Percentiles rank a stretch among this genome's conserved stretches.
Evolutionary conservation across 495 filamentous ascomycete genomes (phyloP).

Genomic region (Cetradonia linearis): DNA sequence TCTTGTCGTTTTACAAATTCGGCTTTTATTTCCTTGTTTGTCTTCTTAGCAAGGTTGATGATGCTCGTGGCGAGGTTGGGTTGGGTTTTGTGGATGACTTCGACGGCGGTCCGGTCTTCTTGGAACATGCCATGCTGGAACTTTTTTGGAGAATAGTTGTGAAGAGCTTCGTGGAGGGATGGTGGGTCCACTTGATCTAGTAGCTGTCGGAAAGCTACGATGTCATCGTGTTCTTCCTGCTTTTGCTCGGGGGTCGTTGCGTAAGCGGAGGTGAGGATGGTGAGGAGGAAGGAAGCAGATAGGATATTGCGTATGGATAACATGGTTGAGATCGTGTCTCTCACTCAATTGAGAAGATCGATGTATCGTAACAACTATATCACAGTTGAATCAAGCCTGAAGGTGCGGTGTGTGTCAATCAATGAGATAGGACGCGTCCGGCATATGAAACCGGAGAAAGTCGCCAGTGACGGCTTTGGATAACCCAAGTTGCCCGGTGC

Average conservation of each 20-base stretch:
- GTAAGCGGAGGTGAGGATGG: constrained; percentile 6
- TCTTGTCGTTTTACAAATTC: constrained; percentile 24
- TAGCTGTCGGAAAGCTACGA: constrained; percentile 30
- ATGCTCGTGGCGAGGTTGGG: constrained; percentile 36
- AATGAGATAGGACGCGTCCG: background rate
- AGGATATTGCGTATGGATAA: constrained; percentile 17
- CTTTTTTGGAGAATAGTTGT: constrained; percentile 37
- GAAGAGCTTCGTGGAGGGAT: constrained; percentile 41
- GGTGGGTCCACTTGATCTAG: constrained; percentile 34
- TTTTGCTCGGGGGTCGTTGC: constrained; percentile 11
- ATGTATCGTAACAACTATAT: background rate
- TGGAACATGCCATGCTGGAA: constrained; percentile 44
- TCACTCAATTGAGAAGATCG: background rate
- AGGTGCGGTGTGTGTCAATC: constrained; percentile 5
- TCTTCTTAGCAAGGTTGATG: constrained; percentile 34
- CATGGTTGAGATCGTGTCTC: constrained; percentile 14
- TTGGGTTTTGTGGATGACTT: constrained; percentile 40
- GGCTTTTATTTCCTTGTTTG: constrained; percentile 17
- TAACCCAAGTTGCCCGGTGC: background rate
- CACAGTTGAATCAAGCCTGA: background rate
- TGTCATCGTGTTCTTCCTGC: constrained; percentile 12
- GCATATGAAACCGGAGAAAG: background rate
- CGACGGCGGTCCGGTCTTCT: constrained; percentile 37
- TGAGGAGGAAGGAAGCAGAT: constrained; percentile 13
- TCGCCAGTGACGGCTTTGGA: background rate